Base-by-base conservation (phyloP, 2,329 filamentous ascomycete genomes). In the Botryotinia convoluta region DNA sequence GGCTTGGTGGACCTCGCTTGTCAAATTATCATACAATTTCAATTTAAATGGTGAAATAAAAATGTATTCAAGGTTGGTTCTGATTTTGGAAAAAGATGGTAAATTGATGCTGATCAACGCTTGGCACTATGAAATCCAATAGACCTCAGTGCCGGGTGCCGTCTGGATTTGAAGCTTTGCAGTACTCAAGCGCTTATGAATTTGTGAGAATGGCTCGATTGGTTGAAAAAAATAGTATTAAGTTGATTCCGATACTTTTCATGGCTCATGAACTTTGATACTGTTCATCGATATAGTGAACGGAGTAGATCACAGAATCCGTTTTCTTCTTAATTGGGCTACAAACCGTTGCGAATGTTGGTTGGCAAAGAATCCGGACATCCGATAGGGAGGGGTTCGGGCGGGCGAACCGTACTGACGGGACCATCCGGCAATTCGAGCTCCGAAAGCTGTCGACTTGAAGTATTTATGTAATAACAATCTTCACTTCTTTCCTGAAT, bases 401-500 rank as follows among this genome's bases (percentile, higher is more conserved):
- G 18, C 16, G 57, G 8, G 18, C 29, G 57, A 59, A 35, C 18
- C 57, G 9, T 35, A 59, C 8, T 35, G 29, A 59, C 57, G 29
- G 18, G 29, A 59, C n/a, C 2, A 59, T 59, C 7, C 9, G 7
- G 8, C 4, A 59, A 20, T 59, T 35, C 32, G 29, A 3, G 57
- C 57, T 12, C 29, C 18, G 8, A 20, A 35, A 59, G 57, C 32
- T 26, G 57, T 29, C 18, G 32, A 22, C 18, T 26, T 14, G 16
- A 35, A 60, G 57, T 35, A 26, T 22, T 22, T 35, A 26, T 60
- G 57, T 7, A 22, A 3, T 2, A 6, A 6, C 9, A 12, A 60
- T 35, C 2, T 0, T 35, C 18, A 22, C 18, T 26, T 29, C 0
- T 3, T 60, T 14, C 1, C 2, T 60, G 4, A 14, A 35, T 35